phyloP scores from a whole-genome alignment of 176 grass and related monocot species.

The Carex scoparia region DNA sequence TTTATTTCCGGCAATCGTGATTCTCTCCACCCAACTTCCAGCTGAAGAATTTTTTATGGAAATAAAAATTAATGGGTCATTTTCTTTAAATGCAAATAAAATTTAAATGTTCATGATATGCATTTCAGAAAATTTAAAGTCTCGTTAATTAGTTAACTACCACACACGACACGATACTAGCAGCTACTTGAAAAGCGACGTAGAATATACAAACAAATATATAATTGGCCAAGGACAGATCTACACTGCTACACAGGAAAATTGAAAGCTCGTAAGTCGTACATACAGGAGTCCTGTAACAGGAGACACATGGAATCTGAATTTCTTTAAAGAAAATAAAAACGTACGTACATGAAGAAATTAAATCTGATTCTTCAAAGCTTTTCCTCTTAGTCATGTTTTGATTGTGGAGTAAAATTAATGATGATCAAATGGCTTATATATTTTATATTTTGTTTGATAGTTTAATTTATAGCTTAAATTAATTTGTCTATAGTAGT shows the following conservation, averaged over 20 bases:
- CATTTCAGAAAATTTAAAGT: not conserved
- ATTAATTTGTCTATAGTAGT: no score
- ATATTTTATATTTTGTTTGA: no score
- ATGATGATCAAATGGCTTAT: no score
- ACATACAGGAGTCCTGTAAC: not conserved
- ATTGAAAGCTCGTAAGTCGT: not conserved
- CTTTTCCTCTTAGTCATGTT: no score
- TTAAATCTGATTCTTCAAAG: not conserved
- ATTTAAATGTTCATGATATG: not conserved
- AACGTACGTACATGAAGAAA: not conserved
- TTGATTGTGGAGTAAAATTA: no score
- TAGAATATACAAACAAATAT: slow-evolving; percentile 1
- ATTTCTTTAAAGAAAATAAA: not conserved
- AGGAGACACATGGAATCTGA: not conserved
- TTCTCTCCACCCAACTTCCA: no score
- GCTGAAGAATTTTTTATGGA: not conserved
- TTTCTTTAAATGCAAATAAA: not conserved
- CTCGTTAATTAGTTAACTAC: not conserved
- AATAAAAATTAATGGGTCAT: not conserved
- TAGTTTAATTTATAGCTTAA: no score
- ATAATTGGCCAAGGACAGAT: not conserved
- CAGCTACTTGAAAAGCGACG: not conserved
- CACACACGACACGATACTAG: not conserved
- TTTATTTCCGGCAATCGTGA: no score
- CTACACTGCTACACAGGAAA: not conserved